These are phyloP conservation scores for Coniochaeta pulveracea DNA, from an alignment of 2,329 filamentous ascomycete species.

Conservation along the genomic window DNA sequence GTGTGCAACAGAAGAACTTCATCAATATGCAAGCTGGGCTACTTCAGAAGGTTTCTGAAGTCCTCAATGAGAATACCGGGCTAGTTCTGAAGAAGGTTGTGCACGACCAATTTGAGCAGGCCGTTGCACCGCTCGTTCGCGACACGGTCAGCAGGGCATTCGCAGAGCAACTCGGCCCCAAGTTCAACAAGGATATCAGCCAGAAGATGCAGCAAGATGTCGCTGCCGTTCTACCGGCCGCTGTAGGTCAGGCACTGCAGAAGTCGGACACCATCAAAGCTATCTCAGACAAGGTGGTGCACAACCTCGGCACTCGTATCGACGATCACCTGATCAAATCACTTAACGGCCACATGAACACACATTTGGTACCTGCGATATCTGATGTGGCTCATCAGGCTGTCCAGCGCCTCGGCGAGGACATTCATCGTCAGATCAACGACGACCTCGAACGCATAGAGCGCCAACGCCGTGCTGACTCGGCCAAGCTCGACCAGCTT, in stretches of 20 bases:
- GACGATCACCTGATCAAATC: constrained; percentile 56
- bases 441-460: constrained; percentile 38
- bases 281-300: constrained; percentile 61
- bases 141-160: constrained; percentile 57
- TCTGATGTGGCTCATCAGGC: constrained; percentile 53
- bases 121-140: constrained; percentile 65
- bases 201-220: constrained; percentile 58
- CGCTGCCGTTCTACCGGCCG: constrained; percentile 55
- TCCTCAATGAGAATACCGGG: constrained; percentile 52
- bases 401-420: constrained; percentile 54
- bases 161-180: constrained; percentile 58
- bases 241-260: constrained; percentile 57
- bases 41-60: constrained; percentile 45
- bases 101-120: constrained; percentile 60
- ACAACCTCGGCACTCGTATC: constrained; percentile 54
- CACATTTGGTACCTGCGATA: constrained; percentile 48
- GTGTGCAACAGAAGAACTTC: constrained; percentile 19
- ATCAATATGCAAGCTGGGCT: constrained; percentile 54
- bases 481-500: constrained; percentile 62
- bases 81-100: constrained; percentile 70
- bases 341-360: constrained; percentile 52
- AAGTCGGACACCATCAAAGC: constrained; percentile 61
- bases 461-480: constrained; percentile 39
- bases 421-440: constrained; percentile 53
- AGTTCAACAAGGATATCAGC: constrained; percentile 39